Evolutionary conservation across 1,284 basidiomycete genomes (phyloP), one percentile per base, ranked within the genome.

Genomic region (Irpex sp.): DNA sequence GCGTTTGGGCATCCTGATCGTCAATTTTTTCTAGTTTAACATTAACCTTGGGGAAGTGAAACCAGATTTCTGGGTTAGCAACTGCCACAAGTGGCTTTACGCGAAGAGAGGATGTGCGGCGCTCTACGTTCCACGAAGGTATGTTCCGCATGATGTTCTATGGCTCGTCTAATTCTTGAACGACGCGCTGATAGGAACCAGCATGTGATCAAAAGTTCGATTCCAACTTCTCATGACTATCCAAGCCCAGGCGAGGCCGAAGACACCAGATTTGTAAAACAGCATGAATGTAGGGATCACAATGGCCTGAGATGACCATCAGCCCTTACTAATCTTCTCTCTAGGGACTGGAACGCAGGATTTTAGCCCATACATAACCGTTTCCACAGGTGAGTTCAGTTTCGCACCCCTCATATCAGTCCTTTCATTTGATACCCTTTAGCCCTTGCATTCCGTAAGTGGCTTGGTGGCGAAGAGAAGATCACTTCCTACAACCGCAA

Each of bases 61-160:
- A 63, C 89, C 90, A 7, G 93, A 95, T 74, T 94, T 94, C 72
- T 94, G 88, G 85, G 78, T 92, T 17, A 88, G 90, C 2, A 94
- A 93, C 71, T 89, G 87, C 67, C 91, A 94, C 77, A 95, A 95
- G 73, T 95, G 94, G 93, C 76, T 95, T 2, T 86, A 78, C 67
- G 83, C 86, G 4, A 92, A 93, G 71, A 82, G 93, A 5, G 81
- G 84, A 6, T 86, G 83, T 60, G 89, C 92, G 0, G 77, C 91
- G 11, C 76, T 96, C 31, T 96, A 95, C 73, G 88, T 92, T 1
- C 89, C 94, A 0, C 81, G 83, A 67, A 79, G 90, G 92, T 91
- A 63, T 36, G 33, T 31, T 31, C 21, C 51, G 21, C 51, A n/a
- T 19, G 15, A 46, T 58, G 37, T 36, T 46, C 17, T 13, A 35